Base-by-base conservation (phyloP, 2,329 filamentous ascomycete genomes). In the Botryotinia narcissicola region DNA sequence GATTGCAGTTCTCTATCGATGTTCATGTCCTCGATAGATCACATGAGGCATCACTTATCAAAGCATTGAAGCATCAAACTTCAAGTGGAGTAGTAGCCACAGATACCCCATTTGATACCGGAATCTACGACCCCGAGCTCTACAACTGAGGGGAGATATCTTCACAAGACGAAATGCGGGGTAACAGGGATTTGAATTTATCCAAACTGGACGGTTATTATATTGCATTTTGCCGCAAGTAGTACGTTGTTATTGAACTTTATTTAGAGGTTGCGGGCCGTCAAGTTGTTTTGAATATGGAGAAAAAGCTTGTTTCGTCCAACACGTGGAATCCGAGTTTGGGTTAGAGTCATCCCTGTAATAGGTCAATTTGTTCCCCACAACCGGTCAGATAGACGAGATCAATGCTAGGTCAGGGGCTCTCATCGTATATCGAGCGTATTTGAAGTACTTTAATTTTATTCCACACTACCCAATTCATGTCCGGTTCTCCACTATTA, bases 141-240 rank as follows among this genome's bases (percentile, higher is more conserved):
- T 51, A 59, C 40, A 68, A 67, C 35, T 54, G 62, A 37, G 62
- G 46, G 25, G 46, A 32, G 22, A 18, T 42, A 57, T 48, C 44
- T 59, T 57, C 40, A 16, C 16, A 46, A 54, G n/a, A 57, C 64
- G n/a, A 57, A 64, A 51, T 71, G 70, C 70, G 70, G 70, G 70
- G 70, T 72, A 66, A 64, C 54, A 46, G 59, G 69, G 59, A 4
- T 22, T 63, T 16, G 44, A 72, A 20, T 66, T 72, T n/a, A 66
- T 42, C 70, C 70, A 25, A 48, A 25, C 42, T 32, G 12, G 42
- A 37, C 67, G 35, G 51, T 54, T 44, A 22, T n/a, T 57, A 22
- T 51, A 44, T 59, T 51, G 22, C 12, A 37, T 37, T 62, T 51
- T 51, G 25, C 42, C 69, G 61, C 37, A 22, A 70, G 22, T 42